phyloP scores from a whole-genome alignment of 768 basidiomycete genomes.

The Boletus sp. region DNA sequence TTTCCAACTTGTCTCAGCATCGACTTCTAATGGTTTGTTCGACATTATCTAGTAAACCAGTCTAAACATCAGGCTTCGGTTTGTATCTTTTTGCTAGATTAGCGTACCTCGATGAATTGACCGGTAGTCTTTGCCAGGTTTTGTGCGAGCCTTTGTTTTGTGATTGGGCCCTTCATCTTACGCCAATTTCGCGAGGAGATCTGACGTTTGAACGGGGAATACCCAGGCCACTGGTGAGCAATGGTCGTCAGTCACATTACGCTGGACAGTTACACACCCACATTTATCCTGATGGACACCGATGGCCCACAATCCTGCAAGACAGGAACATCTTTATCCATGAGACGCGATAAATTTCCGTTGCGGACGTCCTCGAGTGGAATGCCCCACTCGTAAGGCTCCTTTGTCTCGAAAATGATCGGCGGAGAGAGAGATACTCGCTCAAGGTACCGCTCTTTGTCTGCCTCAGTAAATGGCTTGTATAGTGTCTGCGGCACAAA shows the following conservation, averaged over 20 bases:
- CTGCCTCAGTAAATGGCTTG: constrained; percentile 66
- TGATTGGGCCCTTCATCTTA: constrained; percentile 69
- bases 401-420: constrained; percentile 55
- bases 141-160: constrained; percentile 63
- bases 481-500: constrained; percentile 69
- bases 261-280: constrained; percentile 21
- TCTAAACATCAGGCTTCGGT: not conserved
- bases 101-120: constrained; percentile 57
- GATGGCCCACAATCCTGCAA: constrained; percentile 68
- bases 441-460: constrained; percentile 69
- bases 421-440: constrained; percentile 57
- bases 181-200: constrained; percentile 74
- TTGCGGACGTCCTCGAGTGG: constrained; percentile 56
- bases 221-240: constrained; percentile 66
- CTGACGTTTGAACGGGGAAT: constrained; percentile 65
- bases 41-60: constrained; percentile 45
- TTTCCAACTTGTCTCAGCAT: constrained; percentile 51
- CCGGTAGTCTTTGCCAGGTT: constrained; percentile 65
- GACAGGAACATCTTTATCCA: constrained; percentile 53
- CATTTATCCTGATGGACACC: constrained; percentile 69
- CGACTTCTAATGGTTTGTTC: constrained; percentile 49
- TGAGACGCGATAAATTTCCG: constrained; percentile 51
- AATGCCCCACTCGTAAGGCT: constrained; percentile 57
- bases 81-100: not conserved
- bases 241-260: not conserved